Conservation (phyloP, 441 rosid species). For the Euphorbia schlechtendalii region DNA sequence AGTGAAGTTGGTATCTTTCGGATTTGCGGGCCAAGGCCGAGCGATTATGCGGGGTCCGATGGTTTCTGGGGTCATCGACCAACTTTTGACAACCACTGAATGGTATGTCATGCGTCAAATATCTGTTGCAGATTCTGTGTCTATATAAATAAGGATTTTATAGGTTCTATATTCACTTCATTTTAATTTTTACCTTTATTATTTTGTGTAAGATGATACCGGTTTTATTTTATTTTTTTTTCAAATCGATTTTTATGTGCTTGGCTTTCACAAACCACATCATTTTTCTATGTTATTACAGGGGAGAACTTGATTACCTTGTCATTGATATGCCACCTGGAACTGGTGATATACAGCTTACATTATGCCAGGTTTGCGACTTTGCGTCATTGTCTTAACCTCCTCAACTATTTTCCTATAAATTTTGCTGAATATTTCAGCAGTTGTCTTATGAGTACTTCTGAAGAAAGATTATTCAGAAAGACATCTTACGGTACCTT, state of each 20-base stretch:
- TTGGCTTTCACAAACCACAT: not conserved
- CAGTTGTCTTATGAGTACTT: not conserved
- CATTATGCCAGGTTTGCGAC: constrained; percentile 77
- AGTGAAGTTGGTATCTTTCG: constrained; percentile 92
- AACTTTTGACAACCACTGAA: constrained; percentile 94
- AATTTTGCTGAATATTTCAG: not conserved
- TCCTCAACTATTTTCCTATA: not conserved
- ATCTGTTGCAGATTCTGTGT: constrained; percentile 6
- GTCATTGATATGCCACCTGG: constrained; percentile 99
- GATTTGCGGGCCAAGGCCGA: constrained; percentile 95
- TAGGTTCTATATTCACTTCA: not conserved
- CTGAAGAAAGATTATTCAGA: not conserved
- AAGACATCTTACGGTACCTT: no score
- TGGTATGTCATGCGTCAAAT: no score
- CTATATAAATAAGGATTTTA: not conserved
- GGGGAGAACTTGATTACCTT: constrained; percentile 99
- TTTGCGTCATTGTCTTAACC: constrained; percentile 7
- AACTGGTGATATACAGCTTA: constrained; percentile 95
- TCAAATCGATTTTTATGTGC: not conserved
- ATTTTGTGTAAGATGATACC: no score
- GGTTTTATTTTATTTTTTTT: not conserved
- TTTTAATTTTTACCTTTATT: no score
- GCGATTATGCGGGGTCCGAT: constrained; percentile 97
- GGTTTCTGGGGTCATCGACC: constrained; percentile 96
- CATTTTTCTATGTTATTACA: constrained; percentile 22